Base-by-base conservation (phyloP, 768 basidiomycete species). In the Brasilioporus rufonigricans region DNA sequence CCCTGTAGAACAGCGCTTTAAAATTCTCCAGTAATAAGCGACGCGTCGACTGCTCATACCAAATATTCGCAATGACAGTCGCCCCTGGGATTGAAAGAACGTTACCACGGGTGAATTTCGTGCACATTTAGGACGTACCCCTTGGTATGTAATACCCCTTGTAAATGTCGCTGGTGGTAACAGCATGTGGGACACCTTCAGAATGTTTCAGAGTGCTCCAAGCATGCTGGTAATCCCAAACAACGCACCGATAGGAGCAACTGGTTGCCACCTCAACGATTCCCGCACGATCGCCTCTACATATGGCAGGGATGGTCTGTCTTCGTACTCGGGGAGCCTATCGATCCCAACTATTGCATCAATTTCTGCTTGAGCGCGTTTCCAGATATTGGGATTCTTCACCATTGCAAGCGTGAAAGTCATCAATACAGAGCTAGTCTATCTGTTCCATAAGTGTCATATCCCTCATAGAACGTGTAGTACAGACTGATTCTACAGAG, bases 11-110 rank as follows among this genome's bases (percentile, higher is more conserved):
- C 29, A 21, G 1, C 38, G 6, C 7, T 23, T 41, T 24, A 41
- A 11, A 41, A 19, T 21, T 26, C 6, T 10, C 21, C 23, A 5
- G 14, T 23, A 13, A 13, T 2, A 14, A 24, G 23, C 18, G 19
- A 39, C n/a, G n/a, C n/a, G 24, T 23, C 19, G 21, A 21, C 4
- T 19, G 26, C 29, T 19, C 53, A 18, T 48, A 60, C 59, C 59
- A 60, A 10, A 33, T 10, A 31, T 60, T 60, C 10, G n/a, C 26
- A 7, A 44, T 5, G 35, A 60, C 11, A 3, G 32, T 48, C 10
- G 59, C 50, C 5, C 59, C 59, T 60, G 14, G 27, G 27, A 21
- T 31, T 13, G 23, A 50, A 21, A 3, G n/a, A 8, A 29, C 6
- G 27, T 44, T 10, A 44, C 43, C 8, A 44, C 26, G 10, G 5